These are phyloP conservation scores for Aspergillus tubingensis DNA, from an alignment of 2,329 filamentous ascomycete species.

Conservation along the genomic window DNA sequence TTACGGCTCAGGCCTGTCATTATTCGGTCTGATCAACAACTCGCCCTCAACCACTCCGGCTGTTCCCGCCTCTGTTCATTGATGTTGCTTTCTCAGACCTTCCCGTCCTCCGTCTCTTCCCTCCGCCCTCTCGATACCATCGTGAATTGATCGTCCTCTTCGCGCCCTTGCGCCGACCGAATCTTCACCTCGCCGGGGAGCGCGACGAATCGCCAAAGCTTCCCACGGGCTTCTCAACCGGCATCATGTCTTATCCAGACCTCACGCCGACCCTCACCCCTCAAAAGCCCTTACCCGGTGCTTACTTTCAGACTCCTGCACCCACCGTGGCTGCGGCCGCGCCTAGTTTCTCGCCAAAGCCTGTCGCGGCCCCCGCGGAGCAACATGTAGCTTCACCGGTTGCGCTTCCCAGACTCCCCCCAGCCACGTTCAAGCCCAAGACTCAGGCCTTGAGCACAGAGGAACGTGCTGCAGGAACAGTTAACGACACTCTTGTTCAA, in stretches of 20 bases:
- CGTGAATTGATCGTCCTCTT: conserved; percentile 10
- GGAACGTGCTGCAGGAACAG: conserved; percentile 76
- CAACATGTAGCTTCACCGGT: conserved; percentile 29
- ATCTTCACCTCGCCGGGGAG: conserved; percentile 27
- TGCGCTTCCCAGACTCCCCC: conserved; percentile 38
- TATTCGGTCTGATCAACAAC: conserved; percentile 17
- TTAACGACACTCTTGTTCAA: conserved; percentile 74
- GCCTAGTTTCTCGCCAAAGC: conserved; percentile 35
- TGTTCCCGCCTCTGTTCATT: conserved; percentile 20
- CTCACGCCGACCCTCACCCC: conserved; percentile 39
- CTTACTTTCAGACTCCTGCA: conserved; percentile 46
- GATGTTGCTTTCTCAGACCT: conserved; percentile 14
- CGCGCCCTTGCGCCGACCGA: conserved; percentile 20
- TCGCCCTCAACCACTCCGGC: conserved; percentile 8
- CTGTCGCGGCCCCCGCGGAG: conserved; percentile 29
- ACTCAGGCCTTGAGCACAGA: conserved; percentile 65
- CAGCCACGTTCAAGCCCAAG: conserved; percentile 46
- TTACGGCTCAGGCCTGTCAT: conserved; percentile 13
- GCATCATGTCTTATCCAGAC: conserved; percentile 46
- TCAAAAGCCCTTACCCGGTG: conserved; percentile 44
- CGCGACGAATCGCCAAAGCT: conserved; percentile 19
- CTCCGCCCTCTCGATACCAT: conserved; percentile 20
- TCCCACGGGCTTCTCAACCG: conserved; percentile 16
- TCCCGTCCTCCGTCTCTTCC: conserved; percentile 10
- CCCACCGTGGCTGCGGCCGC: conserved; percentile 39